Conservation (phyloP, 108 stramenopile genomes). For the Chaetoceros tenuissimus region DNA sequence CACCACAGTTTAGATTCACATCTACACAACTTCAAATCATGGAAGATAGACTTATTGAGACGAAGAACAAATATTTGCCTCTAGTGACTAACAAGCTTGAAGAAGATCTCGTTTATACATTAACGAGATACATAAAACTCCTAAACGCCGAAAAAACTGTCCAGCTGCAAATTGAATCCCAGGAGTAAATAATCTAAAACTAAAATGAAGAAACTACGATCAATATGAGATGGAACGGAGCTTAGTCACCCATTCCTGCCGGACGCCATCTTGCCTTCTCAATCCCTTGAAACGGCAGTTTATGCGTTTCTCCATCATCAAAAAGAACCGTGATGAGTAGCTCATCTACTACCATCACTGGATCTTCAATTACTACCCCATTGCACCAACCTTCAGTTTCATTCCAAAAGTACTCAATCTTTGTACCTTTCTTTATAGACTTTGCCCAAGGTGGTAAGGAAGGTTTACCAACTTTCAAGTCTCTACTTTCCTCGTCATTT, state of each 20-base stretch:
- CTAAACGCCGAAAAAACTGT: too few relatives aligned
- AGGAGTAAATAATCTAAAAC: too few relatives aligned
- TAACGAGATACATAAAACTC: too few relatives aligned
- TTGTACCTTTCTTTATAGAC: constrained; percentile 48
- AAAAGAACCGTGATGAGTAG: constrained; percentile 60
- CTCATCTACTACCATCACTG: constrained; percentile 61
- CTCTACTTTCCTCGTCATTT: constrained; percentile 34
- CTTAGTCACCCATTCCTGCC: constrained; percentile 6
- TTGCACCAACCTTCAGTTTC: constrained; percentile 67
- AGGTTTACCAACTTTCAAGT: constrained; percentile 69
- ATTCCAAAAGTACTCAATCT: constrained; percentile 76
- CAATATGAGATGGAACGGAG: too few relatives aligned
- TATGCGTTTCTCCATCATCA: constrained; percentile 63
- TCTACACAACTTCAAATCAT: too few relatives aligned
- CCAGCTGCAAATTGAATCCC: too few relatives aligned
- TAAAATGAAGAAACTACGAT: too few relatives aligned
- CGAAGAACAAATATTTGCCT: too few relatives aligned
- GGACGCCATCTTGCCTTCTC: constrained; percentile 84
- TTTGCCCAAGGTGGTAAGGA: constrained; percentile 62
- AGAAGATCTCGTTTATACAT: too few relatives aligned
- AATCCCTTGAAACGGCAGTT: constrained; percentile 59
- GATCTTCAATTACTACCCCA: constrained; percentile 65
- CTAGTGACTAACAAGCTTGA: too few relatives aligned
- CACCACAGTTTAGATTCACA: too few relatives aligned
- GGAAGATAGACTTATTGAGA: too few relatives aligned